Evolutionary conservation across 2,329 filamentous ascomycete genomes (phyloP).

Genomic region (Cadophora malorum): DNA sequence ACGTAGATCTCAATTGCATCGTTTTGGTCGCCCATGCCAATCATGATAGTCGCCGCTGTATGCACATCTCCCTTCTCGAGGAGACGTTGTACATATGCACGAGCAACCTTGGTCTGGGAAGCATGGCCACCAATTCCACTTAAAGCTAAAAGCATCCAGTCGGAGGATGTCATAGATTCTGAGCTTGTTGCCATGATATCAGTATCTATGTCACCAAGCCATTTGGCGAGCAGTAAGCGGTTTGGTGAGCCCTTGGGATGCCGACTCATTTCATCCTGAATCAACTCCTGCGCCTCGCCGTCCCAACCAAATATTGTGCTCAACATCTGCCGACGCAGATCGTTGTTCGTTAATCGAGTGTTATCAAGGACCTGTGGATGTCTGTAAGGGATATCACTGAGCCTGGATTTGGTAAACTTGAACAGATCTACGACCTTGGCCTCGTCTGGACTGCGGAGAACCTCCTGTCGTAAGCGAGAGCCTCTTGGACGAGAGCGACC

Average conservation of each 20-base stretch:
- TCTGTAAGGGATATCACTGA: slow-evolving; percentile 84
- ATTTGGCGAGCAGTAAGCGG: slow-evolving; percentile 85
- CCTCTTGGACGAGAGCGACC: slow-evolving; percentile 55
- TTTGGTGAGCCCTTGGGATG: slow-evolving; percentile 77
- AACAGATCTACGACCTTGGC: slow-evolving; percentile 79
- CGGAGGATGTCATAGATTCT: slow-evolving; percentile 87
- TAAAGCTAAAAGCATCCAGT: slow-evolving; percentile 96
- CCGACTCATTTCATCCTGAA: slow-evolving; percentile 82
- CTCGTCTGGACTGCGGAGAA: slow-evolving; percentile 79
- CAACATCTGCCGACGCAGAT: slow-evolving; percentile 89
- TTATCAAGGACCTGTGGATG: slow-evolving; percentile 66
- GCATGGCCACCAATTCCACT: slow-evolving; percentile 81
- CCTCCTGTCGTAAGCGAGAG: slow-evolving; percentile 80
- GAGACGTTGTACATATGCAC: slow-evolving; percentile 88
- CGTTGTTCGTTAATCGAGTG: slow-evolving; percentile 72
- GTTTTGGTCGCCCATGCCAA: slow-evolving; percentile 89
- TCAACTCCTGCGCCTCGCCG: slow-evolving; percentile 78
- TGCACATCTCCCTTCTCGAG: slow-evolving; percentile 91
- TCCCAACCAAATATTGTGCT: slow-evolving; percentile 96
- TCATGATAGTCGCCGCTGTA: slow-evolving; percentile 88
- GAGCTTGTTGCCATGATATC: slow-evolving; percentile 83
- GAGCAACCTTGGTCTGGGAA: slow-evolving; percentile 88
- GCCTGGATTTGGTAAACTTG: slow-evolving; percentile 79
- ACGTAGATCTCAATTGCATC: slow-evolving; percentile 97
- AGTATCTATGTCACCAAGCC: slow-evolving; percentile 85